Evolutionary conservation across 768 basidiomycete species (phyloP), one percentile per base, ranked within the genome.

Genomic region (Lyophyllum atratum): DNA sequence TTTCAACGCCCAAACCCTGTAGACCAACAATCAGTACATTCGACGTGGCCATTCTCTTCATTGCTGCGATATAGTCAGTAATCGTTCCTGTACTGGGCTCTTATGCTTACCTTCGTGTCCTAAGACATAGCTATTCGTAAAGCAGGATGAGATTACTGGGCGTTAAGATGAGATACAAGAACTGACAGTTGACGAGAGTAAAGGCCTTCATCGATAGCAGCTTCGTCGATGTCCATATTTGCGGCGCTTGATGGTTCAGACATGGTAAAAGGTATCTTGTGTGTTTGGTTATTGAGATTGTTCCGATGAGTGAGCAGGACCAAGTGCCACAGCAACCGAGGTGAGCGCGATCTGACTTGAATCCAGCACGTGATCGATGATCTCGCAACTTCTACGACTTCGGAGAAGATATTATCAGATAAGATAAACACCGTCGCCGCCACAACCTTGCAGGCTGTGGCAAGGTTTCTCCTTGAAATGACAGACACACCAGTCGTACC

Each of bases 41-140:
- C 34, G 95, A 98, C 15, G 84, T 80, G 7, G 97, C 96, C 97
- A 99, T 98, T 68, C 88, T 89, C 81, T 97, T 97, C 97, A 98
- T 98, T 44, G 96, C 96, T 98, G 64, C 25, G 44, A n/a, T 34
- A 29, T 42, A 45, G 58, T 55, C 60, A 26, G 50, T 61, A 15
- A 45, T 34, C 54, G 14, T n/a, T 14, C n/a, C 15, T 43, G 6
- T 40, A 14, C n/a, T 62, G 26, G 52, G 4, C 19, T 26, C 49
- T 12, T 4, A 52, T 44, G 24, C 56, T 19, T 62, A 93, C 95
- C 95, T 84, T 98, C 95, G 71, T 98, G 94, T 28, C 95, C 95
- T 25, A 98, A 85, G 10, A 98, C 95, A 71, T 98, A 98, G 64
- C 93, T 92, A 58, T 56, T 46, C 42, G 62, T 55, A 51, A 49